phyloP scores from a whole-genome alignment of 768 basidiomycete species.

The Steccherinum ochraceum region DNA sequence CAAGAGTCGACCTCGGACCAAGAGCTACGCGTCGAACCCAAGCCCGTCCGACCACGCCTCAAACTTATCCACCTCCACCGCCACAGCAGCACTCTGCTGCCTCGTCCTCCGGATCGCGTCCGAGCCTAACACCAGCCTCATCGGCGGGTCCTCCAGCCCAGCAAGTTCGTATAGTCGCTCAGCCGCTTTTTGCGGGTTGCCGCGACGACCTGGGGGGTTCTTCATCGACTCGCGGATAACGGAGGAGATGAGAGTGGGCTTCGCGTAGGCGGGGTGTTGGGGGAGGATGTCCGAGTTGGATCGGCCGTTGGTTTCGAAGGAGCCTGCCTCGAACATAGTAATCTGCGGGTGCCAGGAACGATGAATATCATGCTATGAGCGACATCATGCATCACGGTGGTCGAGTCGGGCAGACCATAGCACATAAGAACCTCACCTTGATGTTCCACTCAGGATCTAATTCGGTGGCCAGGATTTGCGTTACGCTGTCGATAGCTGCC shows the following conservation, averaged over 20 bases:
- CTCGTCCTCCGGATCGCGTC: neutral
- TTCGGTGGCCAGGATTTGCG: constrained; percentile 32
- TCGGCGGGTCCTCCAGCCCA: constrained; percentile 1
- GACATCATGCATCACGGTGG: too few species aligned
- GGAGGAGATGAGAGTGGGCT: neutral
- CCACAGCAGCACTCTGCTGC: neutral
- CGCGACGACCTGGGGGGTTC: neutral
- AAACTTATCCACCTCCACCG: neutral
- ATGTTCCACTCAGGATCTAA: constrained; percentile 43
- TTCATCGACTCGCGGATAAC: neutral
- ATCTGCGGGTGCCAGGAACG: too few species aligned
- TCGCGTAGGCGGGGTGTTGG: constrained; percentile 8
- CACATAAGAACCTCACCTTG: too few species aligned
- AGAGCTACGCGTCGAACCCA: too few species aligned
- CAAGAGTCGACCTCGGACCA: too few species aligned
- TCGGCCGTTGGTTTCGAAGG: neutral
- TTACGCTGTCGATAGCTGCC: too few species aligned
- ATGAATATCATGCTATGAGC: too few species aligned
- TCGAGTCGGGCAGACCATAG: too few species aligned
- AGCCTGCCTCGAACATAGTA: constrained; percentile 6
- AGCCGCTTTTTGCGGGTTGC: constrained; percentile 3
- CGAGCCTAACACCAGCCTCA: constrained; percentile 1
- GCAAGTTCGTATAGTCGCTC: constrained; percentile 4
- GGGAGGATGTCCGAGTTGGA: neutral
- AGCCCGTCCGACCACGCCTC: neutral